Percentiles rank a stretch among this genome's conserved stretches.
These are phyloP conservation scores for Mycena capillaripes DNA, from an alignment of 768 basidiomycete species.

Conservation along the genomic window DNA sequence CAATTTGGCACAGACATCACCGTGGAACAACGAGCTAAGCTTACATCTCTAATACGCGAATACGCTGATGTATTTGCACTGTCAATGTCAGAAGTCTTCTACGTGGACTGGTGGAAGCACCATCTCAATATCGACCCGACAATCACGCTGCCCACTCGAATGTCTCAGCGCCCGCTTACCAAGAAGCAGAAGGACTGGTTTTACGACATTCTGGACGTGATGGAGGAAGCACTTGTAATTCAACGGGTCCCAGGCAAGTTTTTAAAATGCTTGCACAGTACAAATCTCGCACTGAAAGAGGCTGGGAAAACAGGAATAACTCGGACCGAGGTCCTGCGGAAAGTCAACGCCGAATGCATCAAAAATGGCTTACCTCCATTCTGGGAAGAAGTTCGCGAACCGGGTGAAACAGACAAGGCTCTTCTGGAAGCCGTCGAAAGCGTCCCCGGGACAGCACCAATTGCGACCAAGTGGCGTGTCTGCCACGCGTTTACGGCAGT, in stretches of 20 bases:
- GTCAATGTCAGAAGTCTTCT: constrained; percentile 2
- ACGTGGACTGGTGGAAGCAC: neutral
- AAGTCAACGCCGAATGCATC: too few relatives aligned
- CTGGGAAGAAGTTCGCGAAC: neutral
- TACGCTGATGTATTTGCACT: constrained; percentile 37
- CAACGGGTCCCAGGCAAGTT: neutral
- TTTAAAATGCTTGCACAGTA: neutral
- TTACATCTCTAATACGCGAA: neutral
- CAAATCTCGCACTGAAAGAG: neutral
- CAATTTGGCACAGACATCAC: constrained; percentile 40
- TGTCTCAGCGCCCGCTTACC: neutral
- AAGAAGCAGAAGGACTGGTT: too few relatives aligned
- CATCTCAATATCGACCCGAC: neutral
- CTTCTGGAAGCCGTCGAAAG: too few relatives aligned
- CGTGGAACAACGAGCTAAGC: neutral
- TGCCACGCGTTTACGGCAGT: too few relatives aligned
- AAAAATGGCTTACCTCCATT: neutral
- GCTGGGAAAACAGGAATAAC: neutral
- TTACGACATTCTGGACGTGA: too few relatives aligned
- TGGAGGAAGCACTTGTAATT: neutral
- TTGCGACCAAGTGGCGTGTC: too few relatives aligned
- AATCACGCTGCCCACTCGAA: neutral
- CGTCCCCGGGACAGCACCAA: too few relatives aligned
- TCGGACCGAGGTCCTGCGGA: neutral
- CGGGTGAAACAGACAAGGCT: neutral